Evolutionary conservation across 2,329 filamentous ascomycete genomes (phyloP).

Genomic region (Zalaria obscura): DNA sequence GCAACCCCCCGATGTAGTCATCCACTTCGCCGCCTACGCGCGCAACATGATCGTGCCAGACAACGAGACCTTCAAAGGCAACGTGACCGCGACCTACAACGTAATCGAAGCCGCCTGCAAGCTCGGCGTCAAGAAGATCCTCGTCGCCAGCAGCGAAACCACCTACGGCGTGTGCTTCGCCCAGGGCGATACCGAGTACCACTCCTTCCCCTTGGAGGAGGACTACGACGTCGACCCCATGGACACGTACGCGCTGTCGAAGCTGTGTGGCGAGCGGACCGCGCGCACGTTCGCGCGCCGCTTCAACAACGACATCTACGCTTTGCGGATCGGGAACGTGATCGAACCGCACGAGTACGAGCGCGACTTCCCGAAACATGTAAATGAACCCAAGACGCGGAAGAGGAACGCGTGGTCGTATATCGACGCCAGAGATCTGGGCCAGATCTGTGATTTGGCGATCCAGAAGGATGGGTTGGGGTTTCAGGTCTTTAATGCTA

Average conservation of each 20-base stretch:
- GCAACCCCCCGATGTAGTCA: constrained; percentile 42
- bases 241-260: constrained; percentile 48
- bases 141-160: constrained; percentile 45
- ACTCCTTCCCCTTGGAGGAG: constrained; percentile 45
- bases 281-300: constrained; percentile 42
- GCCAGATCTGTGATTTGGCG: constrained; percentile 44
- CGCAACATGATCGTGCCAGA: constrained; percentile 48
- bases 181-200: constrained; percentile 42
- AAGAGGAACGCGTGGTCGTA: constrained; percentile 50
- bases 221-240: constrained; percentile 45
- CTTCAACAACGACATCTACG: constrained; percentile 45
- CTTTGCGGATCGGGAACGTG: constrained; percentile 45
- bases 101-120: constrained; percentile 49
- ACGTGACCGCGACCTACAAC: constrained; percentile 44
- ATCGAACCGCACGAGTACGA: constrained; percentile 48
- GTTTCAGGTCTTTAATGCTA: constrained; percentile 51
- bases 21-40: constrained; percentile 47
- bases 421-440: constrained; percentile 47
- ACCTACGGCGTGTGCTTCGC: constrained; percentile 49
- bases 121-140: constrained; percentile 46
- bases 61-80: constrained; percentile 43
- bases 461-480: constrained; percentile 41
- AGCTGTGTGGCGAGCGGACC: constrained; percentile 44
- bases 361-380: constrained; percentile 36
- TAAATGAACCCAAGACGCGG: constrained; percentile 35